Evolutionary conservation across 805 yeast species (phyloP).

Genomic region (Saccharomycopsis schoenii): DNA sequence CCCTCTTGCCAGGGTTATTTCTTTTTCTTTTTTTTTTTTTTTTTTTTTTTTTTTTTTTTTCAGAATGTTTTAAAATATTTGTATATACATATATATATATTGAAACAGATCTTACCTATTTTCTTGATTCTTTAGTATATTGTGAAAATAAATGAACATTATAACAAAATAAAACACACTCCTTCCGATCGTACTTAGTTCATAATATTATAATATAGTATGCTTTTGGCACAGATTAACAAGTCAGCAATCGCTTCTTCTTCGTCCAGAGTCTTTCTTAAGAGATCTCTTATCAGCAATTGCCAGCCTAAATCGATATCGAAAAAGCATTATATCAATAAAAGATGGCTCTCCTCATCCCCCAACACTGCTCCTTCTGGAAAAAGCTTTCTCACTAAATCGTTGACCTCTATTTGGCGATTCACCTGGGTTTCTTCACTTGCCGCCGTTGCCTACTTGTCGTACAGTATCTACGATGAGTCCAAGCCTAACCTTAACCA

Average conservation of each 20-base stretch:
- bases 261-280: not conserved
- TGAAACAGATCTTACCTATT: too few species aligned
- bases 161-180: too few species aligned
- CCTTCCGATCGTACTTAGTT: too few species aligned
- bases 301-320: too few species aligned
- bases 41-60: not conserved
- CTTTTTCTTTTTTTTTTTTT: constrained; percentile 2
- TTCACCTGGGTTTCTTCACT: constrained; percentile 40
- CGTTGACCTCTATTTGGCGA: constrained; percentile 30
- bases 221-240: not conserved
- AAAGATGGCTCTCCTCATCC: not conserved
- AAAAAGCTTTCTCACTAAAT: not conserved
- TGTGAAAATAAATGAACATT: too few species aligned
- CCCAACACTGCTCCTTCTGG: not conserved
- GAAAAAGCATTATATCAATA: not conserved
- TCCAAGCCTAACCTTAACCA: constrained; percentile 48
- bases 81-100: too few species aligned
- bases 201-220: too few species aligned
- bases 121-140: too few species aligned
- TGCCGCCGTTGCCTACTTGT: constrained; percentile 46
- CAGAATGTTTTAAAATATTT: too few species aligned
- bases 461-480: constrained; percentile 56
- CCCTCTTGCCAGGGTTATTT: not conserved
- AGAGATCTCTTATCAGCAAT: not conserved
- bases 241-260: not conserved